These are phyloP conservation scores for Mallotus repandus DNA, from an alignment of 441 rosid genomes.

Conservation along the genomic window DNA sequence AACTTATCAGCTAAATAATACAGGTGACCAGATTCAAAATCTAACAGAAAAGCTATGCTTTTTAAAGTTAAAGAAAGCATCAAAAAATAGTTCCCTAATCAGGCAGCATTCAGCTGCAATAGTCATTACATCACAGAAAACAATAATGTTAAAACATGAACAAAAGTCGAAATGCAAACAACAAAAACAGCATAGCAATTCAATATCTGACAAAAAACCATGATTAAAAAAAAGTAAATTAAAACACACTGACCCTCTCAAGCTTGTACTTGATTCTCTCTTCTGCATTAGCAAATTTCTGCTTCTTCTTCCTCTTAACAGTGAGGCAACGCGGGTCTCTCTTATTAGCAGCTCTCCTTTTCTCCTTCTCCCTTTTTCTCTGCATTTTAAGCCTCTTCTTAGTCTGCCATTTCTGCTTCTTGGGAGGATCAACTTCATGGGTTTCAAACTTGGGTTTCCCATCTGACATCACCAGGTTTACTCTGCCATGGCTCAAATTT, in stretches of 20 bases:
- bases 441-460: constrained; percentile 91
- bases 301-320: constrained; percentile 53
- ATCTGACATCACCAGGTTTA: constrained; percentile 72
- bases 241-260: constrained; percentile 54
- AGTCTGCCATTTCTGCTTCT: constrained; percentile 75
- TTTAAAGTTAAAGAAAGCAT: no score
- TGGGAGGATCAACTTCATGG: constrained; percentile 70
- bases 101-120: no score
- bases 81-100: no score
- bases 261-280: constrained; percentile 78
- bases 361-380: constrained; percentile 74
- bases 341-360: constrained; percentile 77
- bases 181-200: not conserved
- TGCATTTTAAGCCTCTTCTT: constrained; percentile 75
- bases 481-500: constrained; percentile 59
- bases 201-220: not conserved
- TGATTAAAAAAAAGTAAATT: not conserved
- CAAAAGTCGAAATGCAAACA: not conserved
- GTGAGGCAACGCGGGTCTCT: constrained; percentile 75
- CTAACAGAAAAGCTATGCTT: no score
- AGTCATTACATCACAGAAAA: not conserved
- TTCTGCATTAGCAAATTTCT: constrained; percentile 68
- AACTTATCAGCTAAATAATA: no score
- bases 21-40: no score
- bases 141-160: not conserved